Conservation (phyloP, 2,329 filamentous ascomycete species). For the Ophiostoma perfectum region DNA sequence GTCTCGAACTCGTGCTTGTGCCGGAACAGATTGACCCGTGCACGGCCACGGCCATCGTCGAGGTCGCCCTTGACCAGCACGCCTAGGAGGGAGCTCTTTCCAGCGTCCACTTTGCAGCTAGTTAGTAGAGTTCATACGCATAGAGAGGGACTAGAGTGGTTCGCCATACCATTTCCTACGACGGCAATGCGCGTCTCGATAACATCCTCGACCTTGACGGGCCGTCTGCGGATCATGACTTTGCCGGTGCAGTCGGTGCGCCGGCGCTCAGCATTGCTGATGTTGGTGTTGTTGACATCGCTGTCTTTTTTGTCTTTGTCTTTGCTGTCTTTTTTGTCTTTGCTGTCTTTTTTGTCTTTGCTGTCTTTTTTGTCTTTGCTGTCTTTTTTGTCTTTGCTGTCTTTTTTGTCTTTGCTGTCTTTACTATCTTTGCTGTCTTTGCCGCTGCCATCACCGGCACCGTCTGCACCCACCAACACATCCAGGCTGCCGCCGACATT, state of each 20-base stretch:
- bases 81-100: constrained; percentile 92
- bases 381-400: neutral
- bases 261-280: constrained; percentile 52
- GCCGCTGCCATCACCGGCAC: neutral
- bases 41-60: constrained; percentile 89
- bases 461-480: constrained; percentile 35
- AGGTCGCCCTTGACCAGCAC: constrained; percentile 93
- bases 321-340: no score
- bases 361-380: neutral
- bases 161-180: constrained; percentile 63
- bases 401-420: neutral
- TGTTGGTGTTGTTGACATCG: neutral
- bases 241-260: constrained; percentile 72
- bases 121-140: neutral
- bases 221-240: constrained; percentile 70
- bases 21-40: constrained; percentile 89
- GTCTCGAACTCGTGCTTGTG: constrained; percentile 98
- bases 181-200: constrained; percentile 96
- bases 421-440: neutral
- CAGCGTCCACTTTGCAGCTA: constrained; percentile 65
- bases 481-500: constrained; percentile 78
- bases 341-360: no score
- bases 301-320: neutral
- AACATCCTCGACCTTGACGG: constrained; percentile 71
- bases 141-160: neutral